These are phyloP conservation scores for Herpetospermum pedunculosum DNA, from an alignment of 306 rosid species.

Conservation along the genomic window DNA sequence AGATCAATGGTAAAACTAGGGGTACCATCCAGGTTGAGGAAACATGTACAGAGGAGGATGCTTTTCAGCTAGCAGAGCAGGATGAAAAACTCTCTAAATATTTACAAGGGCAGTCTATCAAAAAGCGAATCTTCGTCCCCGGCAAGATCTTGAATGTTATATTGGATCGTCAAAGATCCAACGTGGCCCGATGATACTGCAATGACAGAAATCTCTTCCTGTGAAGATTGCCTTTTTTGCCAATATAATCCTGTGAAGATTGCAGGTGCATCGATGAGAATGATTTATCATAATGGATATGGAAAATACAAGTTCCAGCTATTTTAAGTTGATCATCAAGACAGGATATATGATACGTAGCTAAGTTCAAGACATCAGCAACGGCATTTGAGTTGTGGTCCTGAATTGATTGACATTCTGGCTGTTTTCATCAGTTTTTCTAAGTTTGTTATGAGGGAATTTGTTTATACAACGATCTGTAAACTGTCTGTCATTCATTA, in stretches of 20 bases:
- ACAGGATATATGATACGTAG: background rate
- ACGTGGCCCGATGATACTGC: slow-evolving; percentile 32
- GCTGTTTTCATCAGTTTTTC: background rate
- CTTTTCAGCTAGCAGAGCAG: slow-evolving; percentile 45
- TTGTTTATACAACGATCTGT: background rate
- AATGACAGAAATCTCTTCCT: background rate
- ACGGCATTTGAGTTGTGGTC: background rate
- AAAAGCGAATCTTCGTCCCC: slow-evolving; percentile 69
- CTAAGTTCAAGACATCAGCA: background rate
- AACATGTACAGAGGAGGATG: slow-evolving; percentile 78
- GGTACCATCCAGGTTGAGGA: slow-evolving; percentile 83
- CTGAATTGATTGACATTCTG: background rate
- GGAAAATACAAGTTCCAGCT: background rate
- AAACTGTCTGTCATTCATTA: background rate
- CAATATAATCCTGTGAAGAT: too few relatives aligned
- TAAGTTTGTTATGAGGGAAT: background rate
- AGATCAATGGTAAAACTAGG: slow-evolving; percentile 92
- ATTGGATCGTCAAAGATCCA: slow-evolving; percentile 51
- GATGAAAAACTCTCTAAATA: slow-evolving; percentile 77
- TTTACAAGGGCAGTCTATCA: slow-evolving; percentile 47
- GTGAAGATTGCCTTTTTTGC: too few relatives aligned
- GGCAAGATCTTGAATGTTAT: slow-evolving; percentile 84
- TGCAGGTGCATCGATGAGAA: background rate
- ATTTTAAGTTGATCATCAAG: background rate
- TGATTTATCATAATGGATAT: background rate